Percentiles rank a stretch among this genome's conserved stretches.
Conservation (phyloP, 1,139 yeast genomes). For the Yamadazyma dushanensis region DNA sequence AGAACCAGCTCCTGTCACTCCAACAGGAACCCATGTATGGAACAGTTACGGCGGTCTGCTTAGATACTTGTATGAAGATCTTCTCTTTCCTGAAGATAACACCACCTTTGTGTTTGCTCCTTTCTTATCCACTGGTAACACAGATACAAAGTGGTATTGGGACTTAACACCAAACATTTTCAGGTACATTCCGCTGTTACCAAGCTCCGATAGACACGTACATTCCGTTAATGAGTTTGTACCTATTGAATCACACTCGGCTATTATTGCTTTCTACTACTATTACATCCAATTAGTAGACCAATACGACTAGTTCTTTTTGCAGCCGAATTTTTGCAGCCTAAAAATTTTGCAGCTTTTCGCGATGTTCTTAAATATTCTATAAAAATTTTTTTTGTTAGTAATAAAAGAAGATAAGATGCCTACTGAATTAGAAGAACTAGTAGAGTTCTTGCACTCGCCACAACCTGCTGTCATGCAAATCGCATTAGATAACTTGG, state of each 20-base stretch:
- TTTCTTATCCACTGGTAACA: slow-evolving; percentile 35
- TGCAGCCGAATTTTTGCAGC: not conserved
- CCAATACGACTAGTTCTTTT: slow-evolving; percentile 4
- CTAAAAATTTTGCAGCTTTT: slow-evolving; percentile 1
- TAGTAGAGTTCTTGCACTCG: slow-evolving; percentile 81
- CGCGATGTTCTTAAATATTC: not conserved
- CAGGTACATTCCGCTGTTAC: slow-evolving; percentile 33
- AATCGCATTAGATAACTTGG: slow-evolving; percentile 81
- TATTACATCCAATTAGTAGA: slow-evolving; percentile 39
- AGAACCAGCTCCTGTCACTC: slow-evolving; percentile 64
- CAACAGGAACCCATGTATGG: slow-evolving; percentile 49
- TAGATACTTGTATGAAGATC: slow-evolving; percentile 53
- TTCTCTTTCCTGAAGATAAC: slow-evolving; percentile 29
- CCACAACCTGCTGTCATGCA: slow-evolving; percentile 81
- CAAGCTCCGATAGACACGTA: slow-evolving; percentile 17
- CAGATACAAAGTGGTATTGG: slow-evolving; percentile 44
- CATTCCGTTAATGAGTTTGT: slow-evolving; percentile 39
- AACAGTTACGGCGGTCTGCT: slow-evolving; percentile 54
- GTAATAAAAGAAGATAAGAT: slow-evolving; percentile 23
- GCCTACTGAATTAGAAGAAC: slow-evolving; percentile 65
- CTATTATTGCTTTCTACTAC: slow-evolving; percentile 33
- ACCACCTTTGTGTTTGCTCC: slow-evolving; percentile 35
- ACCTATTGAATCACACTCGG: slow-evolving; percentile 25
- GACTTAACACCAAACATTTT: slow-evolving; percentile 36
- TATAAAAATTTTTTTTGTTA: not conserved